phyloP scores from a whole-genome alignment of 1,284 basidiomycete species.

The Mycosarcoma mackinlayi region DNA sequence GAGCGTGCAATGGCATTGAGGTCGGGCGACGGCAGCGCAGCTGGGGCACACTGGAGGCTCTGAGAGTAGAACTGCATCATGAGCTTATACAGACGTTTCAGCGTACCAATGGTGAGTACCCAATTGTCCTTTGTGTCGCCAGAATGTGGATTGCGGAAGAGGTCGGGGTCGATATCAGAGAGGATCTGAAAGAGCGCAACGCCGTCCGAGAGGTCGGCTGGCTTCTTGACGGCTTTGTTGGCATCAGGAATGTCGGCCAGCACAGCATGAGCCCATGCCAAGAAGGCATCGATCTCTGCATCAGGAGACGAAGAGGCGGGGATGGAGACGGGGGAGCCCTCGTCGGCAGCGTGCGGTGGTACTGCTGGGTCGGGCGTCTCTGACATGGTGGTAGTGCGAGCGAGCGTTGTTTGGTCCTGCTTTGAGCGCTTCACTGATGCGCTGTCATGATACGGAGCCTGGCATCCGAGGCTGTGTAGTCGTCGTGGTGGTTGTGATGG shows the following conservation, averaged over 20 bases:
- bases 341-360: neutral
- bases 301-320: constrained; percentile 8
- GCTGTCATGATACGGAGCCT: no score
- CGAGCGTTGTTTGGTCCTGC: neutral
- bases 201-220: constrained; percentile 56
- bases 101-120: constrained; percentile 83
- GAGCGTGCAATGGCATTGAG: constrained; percentile 77
- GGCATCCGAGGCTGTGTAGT: no score
- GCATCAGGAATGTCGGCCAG: constrained; percentile 20
- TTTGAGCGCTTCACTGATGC: neutral
- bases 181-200: constrained; percentile 58
- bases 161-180: constrained; percentile 74
- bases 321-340: constrained; percentile 9
- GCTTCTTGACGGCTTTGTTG: constrained; percentile 11
- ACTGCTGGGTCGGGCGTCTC: constrained; percentile 5
- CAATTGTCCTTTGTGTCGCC: constrained; percentile 77
- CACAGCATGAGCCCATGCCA: constrained; percentile 52
- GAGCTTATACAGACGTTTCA: constrained; percentile 85
- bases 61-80: constrained; percentile 78
- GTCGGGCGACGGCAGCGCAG: constrained; percentile 46
- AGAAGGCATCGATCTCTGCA: constrained; percentile 45
- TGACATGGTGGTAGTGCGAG: constrained; percentile 13
- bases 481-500: no score
- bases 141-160: constrained; percentile 72
- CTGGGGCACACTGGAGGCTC: constrained; percentile 36